phyloP scores from a whole-genome alignment of 305 asterid species.

The Solanum chacoense region DNA sequence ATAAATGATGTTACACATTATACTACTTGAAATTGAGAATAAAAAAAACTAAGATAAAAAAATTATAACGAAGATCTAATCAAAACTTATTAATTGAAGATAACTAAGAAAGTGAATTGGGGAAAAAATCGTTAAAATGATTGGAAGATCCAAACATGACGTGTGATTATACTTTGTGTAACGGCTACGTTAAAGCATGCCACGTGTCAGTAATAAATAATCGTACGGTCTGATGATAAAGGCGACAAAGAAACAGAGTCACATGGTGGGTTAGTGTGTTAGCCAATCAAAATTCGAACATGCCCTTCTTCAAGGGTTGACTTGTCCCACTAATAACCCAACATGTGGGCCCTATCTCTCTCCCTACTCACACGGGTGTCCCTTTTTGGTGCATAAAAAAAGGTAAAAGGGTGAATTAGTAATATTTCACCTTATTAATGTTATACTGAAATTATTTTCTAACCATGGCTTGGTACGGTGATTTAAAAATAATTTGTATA shows the following conservation, averaged over 20 bases:
- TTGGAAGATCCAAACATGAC: neutral
- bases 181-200: neutral
- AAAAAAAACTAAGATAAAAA: neutral
- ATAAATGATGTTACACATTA: neutral
- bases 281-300: conserved; percentile 13
- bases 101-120: neutral
- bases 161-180: neutral
- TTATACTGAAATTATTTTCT: too few relatives aligned
- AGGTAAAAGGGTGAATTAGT: neutral
- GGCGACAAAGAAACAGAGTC: conserved; percentile 41
- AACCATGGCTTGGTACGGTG: too few relatives aligned
- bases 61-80: neutral
- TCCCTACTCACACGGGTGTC: neutral
- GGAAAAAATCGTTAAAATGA: neutral
- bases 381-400: neutral
- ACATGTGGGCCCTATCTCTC: conserved; percentile 23
- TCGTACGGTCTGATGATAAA: neutral
- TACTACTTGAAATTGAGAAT: neutral
- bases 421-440: too few relatives aligned
- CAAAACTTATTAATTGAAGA: neutral
- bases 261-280: conserved; percentile 19
- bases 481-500: too few relatives aligned
- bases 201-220: conserved; percentile 27
- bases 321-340: conserved; percentile 16
- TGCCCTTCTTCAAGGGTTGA: conserved; percentile 2